Percentiles rank a stretch among this genome's conserved stretches.
Evolutionary conservation across 768 basidiomycete genomes (phyloP).

Genomic region (Russula griseocarnosa): DNA sequence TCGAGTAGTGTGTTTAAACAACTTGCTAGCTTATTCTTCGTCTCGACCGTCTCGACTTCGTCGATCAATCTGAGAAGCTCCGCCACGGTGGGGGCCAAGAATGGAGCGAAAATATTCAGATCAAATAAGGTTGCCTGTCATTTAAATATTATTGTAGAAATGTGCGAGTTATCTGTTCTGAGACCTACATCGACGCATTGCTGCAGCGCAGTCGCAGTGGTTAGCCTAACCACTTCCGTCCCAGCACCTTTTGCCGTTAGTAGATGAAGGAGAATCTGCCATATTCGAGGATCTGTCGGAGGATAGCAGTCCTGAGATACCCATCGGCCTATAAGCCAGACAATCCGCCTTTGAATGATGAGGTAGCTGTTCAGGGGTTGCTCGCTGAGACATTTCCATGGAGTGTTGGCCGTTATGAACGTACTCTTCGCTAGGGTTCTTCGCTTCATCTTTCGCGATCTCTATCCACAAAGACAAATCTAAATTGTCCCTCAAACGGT

Average conservation of each 20-base stretch:
- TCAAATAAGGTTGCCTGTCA: slow-evolving; percentile 63
- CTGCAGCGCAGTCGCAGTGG: slow-evolving; percentile 71
- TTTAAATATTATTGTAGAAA: not conserved
- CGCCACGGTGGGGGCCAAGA: slow-evolving; percentile 54
- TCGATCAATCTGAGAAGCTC: slow-evolving; percentile 66
- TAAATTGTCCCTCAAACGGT: slow-evolving; percentile 55
- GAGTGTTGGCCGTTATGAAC: slow-evolving; percentile 25
- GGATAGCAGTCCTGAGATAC: slow-evolving; percentile 61
- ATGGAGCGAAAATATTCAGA: slow-evolving; percentile 60
- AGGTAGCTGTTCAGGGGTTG: slow-evolving; percentile 56
- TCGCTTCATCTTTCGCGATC: slow-evolving; percentile 53
- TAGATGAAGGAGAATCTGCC: slow-evolving; percentile 78
- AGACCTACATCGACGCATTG: slow-evolving; percentile 80
- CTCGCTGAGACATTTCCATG: not conserved
- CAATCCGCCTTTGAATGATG: slow-evolving; percentile 90
- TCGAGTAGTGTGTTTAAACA: slow-evolving; percentile 70
- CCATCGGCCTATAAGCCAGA: slow-evolving; percentile 93
- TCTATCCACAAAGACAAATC: slow-evolving; percentile 70
- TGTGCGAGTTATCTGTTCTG: not conserved
- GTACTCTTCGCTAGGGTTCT: slow-evolving; percentile 56
- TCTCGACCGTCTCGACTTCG: slow-evolving; percentile 73
- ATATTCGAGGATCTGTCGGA: slow-evolving; percentile 60
- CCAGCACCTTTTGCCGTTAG: slow-evolving; percentile 67
- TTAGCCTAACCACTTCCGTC: slow-evolving; percentile 82
- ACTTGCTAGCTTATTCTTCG: slow-evolving; percentile 66